phyloP scores from a whole-genome alignment of 192 early-diverging fungal genomes.

The Thoreauomyces humboldtii region DNA sequence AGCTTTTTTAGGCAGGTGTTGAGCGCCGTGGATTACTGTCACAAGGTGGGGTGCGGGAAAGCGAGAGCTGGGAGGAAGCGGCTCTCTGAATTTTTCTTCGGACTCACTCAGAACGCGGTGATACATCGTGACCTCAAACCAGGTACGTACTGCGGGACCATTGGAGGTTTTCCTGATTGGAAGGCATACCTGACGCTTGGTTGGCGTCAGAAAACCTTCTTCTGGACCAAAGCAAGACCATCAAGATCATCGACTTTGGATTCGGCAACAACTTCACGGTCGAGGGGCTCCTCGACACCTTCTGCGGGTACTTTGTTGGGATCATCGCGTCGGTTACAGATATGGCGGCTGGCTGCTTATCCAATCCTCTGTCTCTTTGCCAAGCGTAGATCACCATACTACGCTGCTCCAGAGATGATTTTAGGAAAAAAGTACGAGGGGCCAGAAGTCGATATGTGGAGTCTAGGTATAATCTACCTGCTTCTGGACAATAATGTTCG shows the following conservation, averaged over 20 bases:
- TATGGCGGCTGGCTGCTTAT: neutral
- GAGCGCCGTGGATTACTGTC: slow-evolving; percentile 63
- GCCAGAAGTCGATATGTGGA: slow-evolving; percentile 89
- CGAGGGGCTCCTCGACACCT: slow-evolving; percentile 51
- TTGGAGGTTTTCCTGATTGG: no score
- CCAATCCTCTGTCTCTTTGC: neutral
- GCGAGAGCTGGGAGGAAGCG: neutral
- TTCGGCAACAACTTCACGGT: slow-evolving; percentile 67
- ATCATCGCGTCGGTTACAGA: neutral
- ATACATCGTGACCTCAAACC: slow-evolving; percentile 81
- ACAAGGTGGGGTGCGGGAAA: slow-evolving; percentile 44
- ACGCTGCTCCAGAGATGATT: slow-evolving; percentile 83
- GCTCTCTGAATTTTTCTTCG: slow-evolving; percentile 8
- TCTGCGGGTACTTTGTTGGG: slow-evolving; percentile 50
- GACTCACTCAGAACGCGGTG: slow-evolving; percentile 43
- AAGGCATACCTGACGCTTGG: no score
- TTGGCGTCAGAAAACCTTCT: slow-evolving; percentile 88
- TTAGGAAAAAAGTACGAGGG: slow-evolving; percentile 77
- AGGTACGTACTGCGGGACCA: slow-evolving; percentile 28
- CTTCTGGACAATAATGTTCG: neutral
- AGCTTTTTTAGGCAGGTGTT: slow-evolving; percentile 79
- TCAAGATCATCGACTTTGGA: slow-evolving; percentile 90
- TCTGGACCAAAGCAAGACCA: slow-evolving; percentile 62
- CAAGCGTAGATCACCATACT: slow-evolving; percentile 60
- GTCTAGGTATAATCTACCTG: slow-evolving; percentile 54